phyloP scores from a whole-genome alignment of 805 yeast genomes.

The Zygotorulaspora florentina region DNA sequence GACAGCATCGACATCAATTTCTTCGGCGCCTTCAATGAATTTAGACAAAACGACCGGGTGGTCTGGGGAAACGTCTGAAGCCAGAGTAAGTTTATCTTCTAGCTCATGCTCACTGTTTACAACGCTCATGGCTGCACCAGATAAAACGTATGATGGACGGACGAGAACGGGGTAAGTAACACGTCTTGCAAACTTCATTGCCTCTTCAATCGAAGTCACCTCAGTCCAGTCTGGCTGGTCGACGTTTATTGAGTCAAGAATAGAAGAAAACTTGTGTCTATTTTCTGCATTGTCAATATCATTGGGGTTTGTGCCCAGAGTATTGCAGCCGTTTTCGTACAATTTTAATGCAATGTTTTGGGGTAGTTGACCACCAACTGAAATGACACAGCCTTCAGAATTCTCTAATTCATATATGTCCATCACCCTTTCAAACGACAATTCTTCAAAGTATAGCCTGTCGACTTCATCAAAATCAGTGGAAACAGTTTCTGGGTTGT shows the following conservation, averaged over 20 bases:
- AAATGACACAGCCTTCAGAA: constrained; percentile 86
- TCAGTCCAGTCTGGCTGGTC: constrained; percentile 99
- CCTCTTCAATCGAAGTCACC: constrained; percentile 79
- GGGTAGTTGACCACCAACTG: constrained; percentile 97
- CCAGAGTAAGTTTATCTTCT: constrained; percentile 75
- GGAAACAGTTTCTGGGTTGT: constrained; percentile 97
- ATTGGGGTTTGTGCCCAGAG: constrained; percentile 89
- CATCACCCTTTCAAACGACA: constrained; percentile 92
- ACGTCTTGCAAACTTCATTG: constrained; percentile 74
- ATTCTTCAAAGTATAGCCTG: constrained; percentile 92
- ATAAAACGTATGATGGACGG: constrained; percentile 93
- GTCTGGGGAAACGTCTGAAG: constrained; percentile 89
- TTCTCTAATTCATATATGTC: constrained; percentile 93
- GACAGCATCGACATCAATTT: constrained; percentile 96
- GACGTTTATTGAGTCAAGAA: constrained; percentile 84
- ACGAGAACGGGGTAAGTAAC: constrained; percentile 95
- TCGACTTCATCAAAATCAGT: constrained; percentile 98
- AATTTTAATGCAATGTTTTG: constrained; percentile 90
- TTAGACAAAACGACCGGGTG: constrained; percentile 97
- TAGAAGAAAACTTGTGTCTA: constrained; percentile 94
- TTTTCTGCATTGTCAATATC: constrained; percentile 97
- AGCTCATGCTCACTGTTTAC: constrained; percentile 76
- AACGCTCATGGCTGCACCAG: constrained; percentile 99
- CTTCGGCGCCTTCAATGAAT: constrained; percentile 93
- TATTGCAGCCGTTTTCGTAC: constrained; percentile 77